Evolutionary conservation across 306 rosid species (phyloP).

Genomic region (Pyrus communis): DNA sequence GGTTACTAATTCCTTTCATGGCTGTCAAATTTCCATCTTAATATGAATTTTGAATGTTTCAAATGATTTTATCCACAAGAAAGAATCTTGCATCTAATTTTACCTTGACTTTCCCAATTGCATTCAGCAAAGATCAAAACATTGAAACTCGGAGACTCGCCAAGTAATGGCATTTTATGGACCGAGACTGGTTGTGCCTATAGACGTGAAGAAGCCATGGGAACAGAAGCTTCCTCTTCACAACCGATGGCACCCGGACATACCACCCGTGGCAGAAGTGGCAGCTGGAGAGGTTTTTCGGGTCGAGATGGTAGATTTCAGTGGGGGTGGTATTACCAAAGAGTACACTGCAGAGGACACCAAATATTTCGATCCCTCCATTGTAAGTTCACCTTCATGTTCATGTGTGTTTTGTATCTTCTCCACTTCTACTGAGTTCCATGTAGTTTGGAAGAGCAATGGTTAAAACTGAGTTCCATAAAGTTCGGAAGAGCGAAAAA

Average conservation of each 20-base stretch:
- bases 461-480: background rate
- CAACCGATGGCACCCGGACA: conserved; percentile 76
- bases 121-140: background rate
- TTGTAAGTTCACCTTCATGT: conserved; percentile 32
- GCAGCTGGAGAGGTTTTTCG: conserved; percentile 45
- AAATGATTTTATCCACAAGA: background rate
- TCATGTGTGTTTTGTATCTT: background rate
- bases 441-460: background rate
- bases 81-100: conserved; percentile 2
- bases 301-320: conserved; percentile 80
- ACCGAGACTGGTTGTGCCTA: conserved; percentile 45
- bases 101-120: background rate
- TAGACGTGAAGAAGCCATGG: conserved; percentile 66
- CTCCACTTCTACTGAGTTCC: background rate
- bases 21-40: conserved; percentile 11
- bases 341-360: conserved; percentile 42
- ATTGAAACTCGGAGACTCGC: conserved; percentile 1
- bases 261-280: conserved; percentile 49
- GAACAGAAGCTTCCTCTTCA: conserved; percentile 66
- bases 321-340: conserved; percentile 56
- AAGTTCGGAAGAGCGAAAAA: background rate
- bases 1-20: background rate
- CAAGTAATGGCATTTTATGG: conserved; percentile 56
- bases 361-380: conserved; percentile 36
- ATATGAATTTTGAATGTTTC: background rate